Percentiles rank a stretch among this genome's conserved stretches.
Conservation (phyloP, 2,329 filamentous ascomycete genomes). For the Colletotrichum theobromicola region DNA sequence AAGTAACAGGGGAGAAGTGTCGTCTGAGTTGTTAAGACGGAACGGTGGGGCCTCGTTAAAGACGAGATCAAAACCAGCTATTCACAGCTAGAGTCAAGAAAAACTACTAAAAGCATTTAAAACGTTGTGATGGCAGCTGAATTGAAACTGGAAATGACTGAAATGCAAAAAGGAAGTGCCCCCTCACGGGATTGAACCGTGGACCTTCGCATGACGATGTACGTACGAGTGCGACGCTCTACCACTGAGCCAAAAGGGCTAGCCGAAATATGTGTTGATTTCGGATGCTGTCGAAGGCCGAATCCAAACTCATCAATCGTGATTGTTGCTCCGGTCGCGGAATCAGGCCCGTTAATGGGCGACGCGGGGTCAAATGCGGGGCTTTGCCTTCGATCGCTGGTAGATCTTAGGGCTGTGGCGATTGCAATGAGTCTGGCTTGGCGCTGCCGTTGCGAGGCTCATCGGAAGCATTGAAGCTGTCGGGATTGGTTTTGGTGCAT, state of each 20-base stretch:
- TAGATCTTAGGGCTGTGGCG: neutral
- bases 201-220: constrained; percentile 15
- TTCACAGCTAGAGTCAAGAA: neutral
- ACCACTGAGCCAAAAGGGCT: constrained; percentile 22
- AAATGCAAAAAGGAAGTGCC: neutral
- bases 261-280: rapidly evolving
- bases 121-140: neutral
- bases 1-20: neutral
- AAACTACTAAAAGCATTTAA: neutral
- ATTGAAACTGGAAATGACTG: no score
- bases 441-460: neutral
- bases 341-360: neutral
- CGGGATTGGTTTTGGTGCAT: neutral
- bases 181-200: constrained; percentile 24
- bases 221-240: constrained; percentile 22
- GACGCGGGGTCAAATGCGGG: neutral
- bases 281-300: no score
- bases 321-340: neutral
- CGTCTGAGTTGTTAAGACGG: neutral
- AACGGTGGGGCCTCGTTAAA: no score
- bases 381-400: neutral
- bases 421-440: neutral
- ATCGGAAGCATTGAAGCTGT: neutral
- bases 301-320: rapidly evolving
- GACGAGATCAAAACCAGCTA: no score